Evolutionary conservation across 345 rosid species (phyloP).

Genomic region (Rhizophora mangle): DNA sequence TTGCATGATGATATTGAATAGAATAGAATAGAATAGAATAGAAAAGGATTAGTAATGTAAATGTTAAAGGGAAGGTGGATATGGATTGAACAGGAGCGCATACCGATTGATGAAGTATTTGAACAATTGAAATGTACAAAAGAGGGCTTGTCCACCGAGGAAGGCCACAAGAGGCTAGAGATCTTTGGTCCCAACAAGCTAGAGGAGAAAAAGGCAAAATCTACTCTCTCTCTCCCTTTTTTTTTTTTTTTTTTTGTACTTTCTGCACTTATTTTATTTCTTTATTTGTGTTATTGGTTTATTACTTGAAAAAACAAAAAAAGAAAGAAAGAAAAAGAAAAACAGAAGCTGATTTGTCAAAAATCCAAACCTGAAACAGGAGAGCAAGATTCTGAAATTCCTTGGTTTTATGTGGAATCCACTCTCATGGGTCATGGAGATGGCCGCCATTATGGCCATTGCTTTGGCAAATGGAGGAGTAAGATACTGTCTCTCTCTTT

Average conservation of each 20-base stretch:
- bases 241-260: neutral
- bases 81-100: constrained; percentile 48
- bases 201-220: constrained; percentile 64
- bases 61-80: neutral
- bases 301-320: too few species aligned
- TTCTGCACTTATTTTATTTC: too few species aligned
- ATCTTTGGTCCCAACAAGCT: constrained; percentile 92
- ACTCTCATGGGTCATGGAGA: constrained; percentile 92
- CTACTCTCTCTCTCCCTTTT: too few species aligned
- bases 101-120: constrained; percentile 88
- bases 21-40: too few species aligned
- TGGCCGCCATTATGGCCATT: constrained; percentile 87
- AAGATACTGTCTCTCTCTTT: neutral
- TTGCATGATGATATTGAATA: too few species aligned
- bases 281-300: too few species aligned
- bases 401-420: constrained; percentile 96
- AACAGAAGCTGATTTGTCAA: neutral
- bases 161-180: constrained; percentile 68
- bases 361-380: constrained; percentile 34
- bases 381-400: constrained; percentile 65
- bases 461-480: constrained; percentile 81
- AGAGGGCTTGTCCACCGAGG: constrained; percentile 68
- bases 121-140: constrained; percentile 70
- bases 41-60: neutral
- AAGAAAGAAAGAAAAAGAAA: too few species aligned